Base-by-base conservation (phyloP, 805 yeast genomes). In the Yamadazyma philogaea region DNA sequence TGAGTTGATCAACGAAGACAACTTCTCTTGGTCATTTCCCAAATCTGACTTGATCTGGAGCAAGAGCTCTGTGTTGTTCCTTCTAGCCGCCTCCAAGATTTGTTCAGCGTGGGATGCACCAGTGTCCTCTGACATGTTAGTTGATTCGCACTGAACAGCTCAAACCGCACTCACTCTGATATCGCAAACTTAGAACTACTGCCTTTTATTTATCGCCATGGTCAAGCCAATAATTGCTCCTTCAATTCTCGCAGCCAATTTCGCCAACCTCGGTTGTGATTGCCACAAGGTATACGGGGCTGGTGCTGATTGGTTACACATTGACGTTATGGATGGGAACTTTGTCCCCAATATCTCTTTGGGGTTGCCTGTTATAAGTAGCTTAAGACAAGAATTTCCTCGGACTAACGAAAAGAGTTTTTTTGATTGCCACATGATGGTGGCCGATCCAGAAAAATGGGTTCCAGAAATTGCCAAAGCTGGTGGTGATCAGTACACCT, bases 391-490 rank as follows among this genome's bases (percentile, higher is more conserved):
- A 48, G 79, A 80, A 26, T 77, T 89, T 35, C 96, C 98, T 39
- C 74, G 82, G 57, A 75, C 75, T 15, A 74, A 73, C 5, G 63
- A 63, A 5, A 70, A 70, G 48, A 56, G 66, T 35, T 78, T 78
- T 49, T 91, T 93, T 59, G 99, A 93, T 63, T 91, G 98, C 66
- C 99, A 93, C 67, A 90, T 93, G 96, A 93, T 93, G 99, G 97
- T 93, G 31, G 72, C 89, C 17, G 68, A 75, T 43, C 99, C 99
- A 12, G 95, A 87, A 60, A 81, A 82, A 59, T 93, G 98, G 98
- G 93, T 93, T 43, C 84, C 78, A 38, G 95, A 85, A 48, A 82
- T 93, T 55, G 97, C 95, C 34, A 79, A 83, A 51, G 91, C 90
- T 34, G 98, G 98, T 44, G 98, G 96, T 37, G 95, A 88, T 63